Evolutionary conservation across 768 basidiomycete species (phyloP), one percentile per base, ranked within the genome.

Genomic region (Arthromyces matolae): DNA sequence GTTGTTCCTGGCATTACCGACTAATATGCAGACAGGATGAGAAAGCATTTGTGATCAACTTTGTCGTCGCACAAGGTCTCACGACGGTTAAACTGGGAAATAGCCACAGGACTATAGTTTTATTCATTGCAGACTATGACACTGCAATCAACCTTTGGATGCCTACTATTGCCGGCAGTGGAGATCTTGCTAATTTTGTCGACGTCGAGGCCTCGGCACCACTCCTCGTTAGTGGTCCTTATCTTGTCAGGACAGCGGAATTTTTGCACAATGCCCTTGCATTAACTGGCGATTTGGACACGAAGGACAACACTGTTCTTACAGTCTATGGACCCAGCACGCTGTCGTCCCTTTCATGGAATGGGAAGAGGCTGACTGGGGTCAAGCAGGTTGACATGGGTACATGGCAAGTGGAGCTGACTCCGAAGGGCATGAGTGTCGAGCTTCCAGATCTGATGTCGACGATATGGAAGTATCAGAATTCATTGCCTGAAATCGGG

Each of bases 81-180:
- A 55, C 54, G 9, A 52, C 48, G 1, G 45, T 52, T 14, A 37
- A 28, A 24, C 39, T 49, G 10, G 24, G 27, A 38, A 29, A 18
- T 12, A 32, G 36, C 4, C 40, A 45, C 2, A 46, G 49, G 20
- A 48, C 27, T 7, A 22, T 52, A 8, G 44, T 49, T 20, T 28
- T 52, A 18, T 42, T 55, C 42, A 47, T 55, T 16, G 54, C 51
- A 13, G 54, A 55, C 42, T 55, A 55, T 23, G 38, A 50, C 23
- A 50, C 51, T 8, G 54, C 54, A 3, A 47, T 45, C 8, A 50
- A 38, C 20, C 46, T 55, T 22, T 55, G 54, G 54, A 52, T 52
- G 51, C 54, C 54, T 3, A 55, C 54, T 1, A 50, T 55, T 42
- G 28, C 54, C 13, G 54, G 51, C 8, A 29, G 18, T 3, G 54